Base-by-base conservation (phyloP, 2,329 filamentous ascomycete species). In the Epichloe bromicola region DNA sequence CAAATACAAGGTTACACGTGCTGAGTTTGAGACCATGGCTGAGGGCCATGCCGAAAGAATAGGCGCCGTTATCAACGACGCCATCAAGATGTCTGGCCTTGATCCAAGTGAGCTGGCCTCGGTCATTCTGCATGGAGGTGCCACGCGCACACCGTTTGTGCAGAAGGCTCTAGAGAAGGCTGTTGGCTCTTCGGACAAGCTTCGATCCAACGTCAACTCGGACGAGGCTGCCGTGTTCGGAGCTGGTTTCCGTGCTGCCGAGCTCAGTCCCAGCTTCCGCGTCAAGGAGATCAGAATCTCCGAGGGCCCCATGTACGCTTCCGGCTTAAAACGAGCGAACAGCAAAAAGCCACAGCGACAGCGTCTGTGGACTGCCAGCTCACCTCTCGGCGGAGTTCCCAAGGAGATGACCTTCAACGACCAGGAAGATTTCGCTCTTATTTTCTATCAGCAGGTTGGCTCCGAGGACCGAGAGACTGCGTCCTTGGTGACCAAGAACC, bases 151-250 rank as follows among this genome's bases (percentile, higher is more conserved):
- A 8, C 93, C 93, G 0, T 96, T 97, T 60, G 88, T 98, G 11
- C 91, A 97, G 67, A 91, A 84, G 68, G 78, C 85, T 60, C 80
- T 98, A 15, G 89, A 96, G 69, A 79, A 81, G 55, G 68, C 86
- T 42, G 78, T 83, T 48, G 86, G 87, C 38, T 79, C 76, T 17
- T 69, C 82, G 7, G 81, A 85, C 48, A 96, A 95, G 73, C 75
- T 98, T 53, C 85, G 89, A 57, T 86, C 84, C 62, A 98, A 94
- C 60, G 93, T 98, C 63, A 98, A 98, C 70, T 86, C 91, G 11
- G 93, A 98, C 61, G 93, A 98, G 70, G 86, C 93, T 23, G 93
- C 93, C 48, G 93, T 95, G 10, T 95, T 97, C 66, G 93, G 93
- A 60, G 91, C 93, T 51, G 90, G 86, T 30, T 97, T 98, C 76